Evolutionary conservation across 140 eudicot genomes (phyloP).

Genomic region (Bidens hawaiensis): DNA sequence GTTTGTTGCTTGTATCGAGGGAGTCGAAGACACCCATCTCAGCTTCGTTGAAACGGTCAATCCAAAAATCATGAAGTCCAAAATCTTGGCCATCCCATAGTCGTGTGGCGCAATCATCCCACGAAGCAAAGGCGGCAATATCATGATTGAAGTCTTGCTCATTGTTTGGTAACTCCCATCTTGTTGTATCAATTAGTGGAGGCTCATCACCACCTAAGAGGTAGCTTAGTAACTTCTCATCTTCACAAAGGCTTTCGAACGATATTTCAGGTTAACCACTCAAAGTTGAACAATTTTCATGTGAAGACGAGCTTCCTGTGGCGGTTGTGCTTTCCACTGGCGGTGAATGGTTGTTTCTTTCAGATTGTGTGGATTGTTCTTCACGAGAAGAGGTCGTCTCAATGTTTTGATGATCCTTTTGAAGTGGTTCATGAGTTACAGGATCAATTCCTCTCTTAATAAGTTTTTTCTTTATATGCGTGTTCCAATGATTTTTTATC

Average conservation of each 20-base stretch:
- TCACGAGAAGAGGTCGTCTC: slow-evolving; percentile 15
- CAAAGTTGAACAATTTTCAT: slow-evolving; percentile 33
- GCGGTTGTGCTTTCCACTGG: slow-evolving; percentile 11
- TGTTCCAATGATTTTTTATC: slow-evolving; percentile 94
- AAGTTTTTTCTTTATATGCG: slow-evolving; percentile 89
- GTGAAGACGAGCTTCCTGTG: slow-evolving; percentile 31
- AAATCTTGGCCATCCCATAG: slow-evolving; percentile 81
- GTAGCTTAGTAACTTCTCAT: slow-evolving; percentile 61
- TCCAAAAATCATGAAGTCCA: slow-evolving; percentile 73
- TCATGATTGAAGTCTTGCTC: slow-evolving; percentile 7
- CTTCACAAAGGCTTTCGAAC: slow-evolving; percentile 42
- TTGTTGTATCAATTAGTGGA: slow-evolving; percentile 36
- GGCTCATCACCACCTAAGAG: slow-evolving; percentile 56
- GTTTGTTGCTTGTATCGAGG: slow-evolving; percentile 25
- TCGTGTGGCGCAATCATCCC: slow-evolving; percentile 72
- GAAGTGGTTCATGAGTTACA: slow-evolving; percentile 82
- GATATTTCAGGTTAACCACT: slow-evolving; percentile 27
- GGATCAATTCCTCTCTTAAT: slow-evolving; percentile 89
- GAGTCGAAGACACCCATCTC: slow-evolving; percentile 25
- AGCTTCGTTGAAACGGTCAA: slow-evolving; percentile 47
- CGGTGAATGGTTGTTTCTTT: slow-evolving; percentile 8
- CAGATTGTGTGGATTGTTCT: slow-evolving; percentile 9
- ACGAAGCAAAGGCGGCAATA: slow-evolving; percentile 27
- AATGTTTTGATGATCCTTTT: slow-evolving; percentile 20
- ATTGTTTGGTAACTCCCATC: slow-evolving; percentile 48